Evolutionary conservation across 1,284 basidiomycete species (phyloP), one percentile per base, ranked within the genome.

Genomic region (Ceraceosorus guamensis): DNA sequence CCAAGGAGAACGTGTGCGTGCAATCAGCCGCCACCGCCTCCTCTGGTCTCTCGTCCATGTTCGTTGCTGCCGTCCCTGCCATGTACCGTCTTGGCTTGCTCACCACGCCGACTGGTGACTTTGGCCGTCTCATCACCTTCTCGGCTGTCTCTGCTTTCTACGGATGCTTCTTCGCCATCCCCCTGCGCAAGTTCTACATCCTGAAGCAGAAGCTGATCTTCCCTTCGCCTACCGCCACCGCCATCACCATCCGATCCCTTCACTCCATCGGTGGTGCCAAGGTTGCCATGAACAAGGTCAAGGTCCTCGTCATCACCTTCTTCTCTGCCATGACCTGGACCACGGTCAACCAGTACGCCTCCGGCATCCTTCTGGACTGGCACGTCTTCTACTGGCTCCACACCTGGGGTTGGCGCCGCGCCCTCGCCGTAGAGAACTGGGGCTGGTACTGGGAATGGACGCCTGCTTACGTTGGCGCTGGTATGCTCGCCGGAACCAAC

Each of bases 161-260:
- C 65, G 84, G 84, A 46, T 80, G 84, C 60, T 83, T 85, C 76
- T 85, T 86, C 74, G 83, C 83, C 60, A 83, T 85, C 57, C 84
- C 84, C 0, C 77, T 84, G 33, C 80, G 83, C 59, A 82, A 82
- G 66, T 85, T 71, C 75, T 86, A 83, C 76, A 84, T 87, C 64
- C 78, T 86, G 53, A 81, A 83, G 71, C 83, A 84, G 71, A 85
- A 85, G 70, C 77, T 85, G 33, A 82, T 83, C 37, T 87, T 87
- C 79, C 85, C 84, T 1, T 84, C 84, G 2, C 83, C 83, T 13
- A 83, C 85, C 53, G 86, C 85, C 10, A 85, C 84, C 37, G 85
- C 84, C 16, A 83, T 81, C 67, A 84, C 84, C 16, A 85, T 86
- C 62, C 82, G 82, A 30, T 82, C 83, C 6, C 78, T 85, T 34